Evolutionary conservation across 306 rosid genomes (phyloP), one percentile per base, ranked within the genome.

Genomic region (Oxytropis ochrocephala): DNA sequence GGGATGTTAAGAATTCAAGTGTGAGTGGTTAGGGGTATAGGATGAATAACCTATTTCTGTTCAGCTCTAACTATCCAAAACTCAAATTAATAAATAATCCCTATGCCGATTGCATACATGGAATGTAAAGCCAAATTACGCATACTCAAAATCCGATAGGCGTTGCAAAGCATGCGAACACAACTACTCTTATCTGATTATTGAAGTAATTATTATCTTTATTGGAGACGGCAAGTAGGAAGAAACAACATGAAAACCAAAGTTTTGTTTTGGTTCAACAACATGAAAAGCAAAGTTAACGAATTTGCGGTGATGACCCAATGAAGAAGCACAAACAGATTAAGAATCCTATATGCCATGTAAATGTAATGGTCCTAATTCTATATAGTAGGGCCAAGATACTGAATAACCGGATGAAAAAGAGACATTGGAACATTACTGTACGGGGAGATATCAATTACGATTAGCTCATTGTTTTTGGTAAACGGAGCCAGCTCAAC

Each of bases 191-290:
- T 21, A 21, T 46, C 21, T 1, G 35, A 24, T 24, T 1, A 24
- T 24, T 24, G 29, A 1, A 24, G 16, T 21, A 19, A 44, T 11
- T 7, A 54, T 2, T 14, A 3, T 35, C 21, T 56, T 46, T 46
- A 24, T 58, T 14, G 36, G 62, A 67, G 74, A 56, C 74, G 60
- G 69, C 68, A 75, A 33, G 32, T 9, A 17, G 44, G 21, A 53
- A 48, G 44, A 33, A 42, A 49, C 48, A 64, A n/a, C 33, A 65
- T 54, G 72, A 33, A 53, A 24, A 24, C 29, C 29, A 24, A 24
- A 24, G 29, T 24, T 24, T 24, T 24, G 27, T 24, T 24, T 24
- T 24, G 29, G 3, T 24, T 24, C 29, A 24, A 24, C 29, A 24
- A 2, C 29, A 24, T 24, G 29, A 24, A 64, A 63, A 73, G 42